Evolutionary conservation across 768 basidiomycete genomes (phyloP).

Genomic region (Sarcodon sp.): DNA sequence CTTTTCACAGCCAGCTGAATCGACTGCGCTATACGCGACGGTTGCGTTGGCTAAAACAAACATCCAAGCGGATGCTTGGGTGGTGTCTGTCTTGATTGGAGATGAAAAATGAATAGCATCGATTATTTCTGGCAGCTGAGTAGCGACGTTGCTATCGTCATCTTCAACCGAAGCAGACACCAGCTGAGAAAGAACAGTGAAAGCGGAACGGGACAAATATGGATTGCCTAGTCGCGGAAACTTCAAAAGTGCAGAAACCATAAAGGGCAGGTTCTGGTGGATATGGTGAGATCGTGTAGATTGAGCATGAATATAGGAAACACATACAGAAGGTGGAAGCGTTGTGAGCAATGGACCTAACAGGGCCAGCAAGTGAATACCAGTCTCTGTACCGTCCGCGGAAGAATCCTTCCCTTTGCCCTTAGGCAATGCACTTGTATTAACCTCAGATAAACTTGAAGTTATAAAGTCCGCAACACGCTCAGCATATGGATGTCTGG

Average conservation of each 20-base stretch:
- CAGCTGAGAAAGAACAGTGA: conserved; percentile 75
- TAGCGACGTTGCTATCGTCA: conserved; percentile 34
- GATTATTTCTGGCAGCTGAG: conserved; percentile 48
- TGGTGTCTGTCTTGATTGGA: conserved; percentile 55
- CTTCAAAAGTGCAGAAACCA: conserved; percentile 60
- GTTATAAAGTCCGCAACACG: conserved; percentile 73
- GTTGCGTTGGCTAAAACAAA: conserved; percentile 62
- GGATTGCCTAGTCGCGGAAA: conserved; percentile 82
- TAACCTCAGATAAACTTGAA: conserved; percentile 51
- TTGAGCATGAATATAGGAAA: conserved; percentile 1
- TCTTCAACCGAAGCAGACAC: conserved; percentile 37
- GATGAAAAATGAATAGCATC: conserved; percentile 55
- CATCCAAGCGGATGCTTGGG: conserved; percentile 69
- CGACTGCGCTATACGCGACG: conserved; percentile 42
- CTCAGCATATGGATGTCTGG: conserved; percentile 77
- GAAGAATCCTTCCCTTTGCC: conserved; percentile 43
- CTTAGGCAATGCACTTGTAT: conserved; percentile 45
- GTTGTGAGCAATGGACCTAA: conserved; percentile 46
- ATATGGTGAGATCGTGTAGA: background rate
- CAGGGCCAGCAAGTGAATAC: conserved; percentile 67
- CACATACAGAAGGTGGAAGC: conserved; percentile 60
- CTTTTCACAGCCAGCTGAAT: conserved; percentile 34
- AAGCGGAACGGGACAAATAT: conserved; percentile 81
- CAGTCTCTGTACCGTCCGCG: conserved; percentile 53
- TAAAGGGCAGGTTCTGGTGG: conserved; percentile 54